These are phyloP conservation scores for Coemansia sp. DNA, from an alignment of 192 early-diverging fungal species.

Conservation along the genomic window DNA sequence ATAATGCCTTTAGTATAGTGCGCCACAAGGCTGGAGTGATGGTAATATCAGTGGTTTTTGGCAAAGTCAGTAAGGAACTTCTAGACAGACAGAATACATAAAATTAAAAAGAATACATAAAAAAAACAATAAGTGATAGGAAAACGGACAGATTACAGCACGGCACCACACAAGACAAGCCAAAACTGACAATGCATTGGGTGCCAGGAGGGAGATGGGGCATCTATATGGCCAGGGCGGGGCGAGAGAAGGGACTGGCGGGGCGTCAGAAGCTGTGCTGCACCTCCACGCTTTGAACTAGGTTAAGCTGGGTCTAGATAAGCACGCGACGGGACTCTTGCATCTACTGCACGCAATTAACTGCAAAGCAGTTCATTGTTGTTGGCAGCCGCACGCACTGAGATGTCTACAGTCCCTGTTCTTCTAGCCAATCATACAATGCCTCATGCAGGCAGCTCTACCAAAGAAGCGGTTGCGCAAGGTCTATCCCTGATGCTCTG, in stretches of 20 bases:
- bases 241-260: not conserved
- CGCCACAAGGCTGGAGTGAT: not conserved
- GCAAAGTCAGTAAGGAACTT: not conserved
- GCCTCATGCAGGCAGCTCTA: not conserved
- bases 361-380: slow-evolving; percentile 16
- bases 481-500: not conserved
- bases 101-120: slow-evolving; percentile 13
- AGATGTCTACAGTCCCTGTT: not conserved
- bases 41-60: slow-evolving; percentile 6
- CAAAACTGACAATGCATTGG: slow-evolving; percentile 4
- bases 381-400: not conserved
- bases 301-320: not conserved
- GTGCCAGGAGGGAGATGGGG: not conserved
- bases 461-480: not conserved
- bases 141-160: slow-evolving; percentile 18
- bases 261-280: not conserved
- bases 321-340: not conserved
- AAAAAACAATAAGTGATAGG: slow-evolving; percentile 3
- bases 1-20: slow-evolving; percentile 1
- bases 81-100: slow-evolving; percentile 25
- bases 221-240: slow-evolving; percentile 17
- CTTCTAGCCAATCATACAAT: not conserved
- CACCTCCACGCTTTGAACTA: not conserved
- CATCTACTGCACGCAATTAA: slow-evolving; percentile 14
- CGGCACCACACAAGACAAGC: slow-evolving; percentile 7